phyloP scores from a whole-genome alignment of 495 filamentous ascomycete species.

The Penicillium lagena region DNA sequence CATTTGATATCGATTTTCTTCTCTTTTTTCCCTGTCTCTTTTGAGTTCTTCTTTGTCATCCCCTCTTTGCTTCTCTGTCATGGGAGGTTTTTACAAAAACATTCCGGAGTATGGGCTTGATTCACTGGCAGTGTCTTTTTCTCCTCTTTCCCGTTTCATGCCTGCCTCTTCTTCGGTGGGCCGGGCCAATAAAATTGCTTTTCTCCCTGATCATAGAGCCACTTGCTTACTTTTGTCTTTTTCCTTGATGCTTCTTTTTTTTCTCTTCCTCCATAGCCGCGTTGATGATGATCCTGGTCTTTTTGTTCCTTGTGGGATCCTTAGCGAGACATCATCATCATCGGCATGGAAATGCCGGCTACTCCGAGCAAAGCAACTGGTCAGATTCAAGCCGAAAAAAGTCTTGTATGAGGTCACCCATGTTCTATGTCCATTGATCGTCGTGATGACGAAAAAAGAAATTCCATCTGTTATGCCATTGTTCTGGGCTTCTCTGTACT shows the following conservation, averaged over 20 bases:
- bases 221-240: constrained; percentile 14
- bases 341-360: constrained; percentile 8
- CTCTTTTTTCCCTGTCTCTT: constrained; percentile 6
- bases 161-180: constrained; percentile 24
- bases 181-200: constrained; percentile 24
- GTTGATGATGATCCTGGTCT: constrained; percentile 1
- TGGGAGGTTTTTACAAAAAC: constrained; percentile 28
- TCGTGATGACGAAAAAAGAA: constrained; percentile 4
- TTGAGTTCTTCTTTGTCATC: constrained; percentile 8
- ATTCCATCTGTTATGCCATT: neutral
- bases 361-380: constrained; percentile 9
- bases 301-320: constrained; percentile 4
- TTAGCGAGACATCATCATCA: constrained; percentile 10
- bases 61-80: constrained; percentile 19
- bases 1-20: neutral
- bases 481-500: too few species aligned
- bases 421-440: neutral
- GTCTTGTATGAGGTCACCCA: constrained; percentile 10
- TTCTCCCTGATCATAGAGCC: constrained; percentile 32
- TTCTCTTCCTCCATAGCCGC: neutral
- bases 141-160: constrained; percentile 19
- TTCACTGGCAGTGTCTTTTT: constrained; percentile 30
- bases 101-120: constrained; percentile 37
- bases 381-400: constrained; percentile 10
- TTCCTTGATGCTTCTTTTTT: neutral